Conservation (phyloP, 148 eudicot species). For the Fagopyrum tataricum region DNA sequence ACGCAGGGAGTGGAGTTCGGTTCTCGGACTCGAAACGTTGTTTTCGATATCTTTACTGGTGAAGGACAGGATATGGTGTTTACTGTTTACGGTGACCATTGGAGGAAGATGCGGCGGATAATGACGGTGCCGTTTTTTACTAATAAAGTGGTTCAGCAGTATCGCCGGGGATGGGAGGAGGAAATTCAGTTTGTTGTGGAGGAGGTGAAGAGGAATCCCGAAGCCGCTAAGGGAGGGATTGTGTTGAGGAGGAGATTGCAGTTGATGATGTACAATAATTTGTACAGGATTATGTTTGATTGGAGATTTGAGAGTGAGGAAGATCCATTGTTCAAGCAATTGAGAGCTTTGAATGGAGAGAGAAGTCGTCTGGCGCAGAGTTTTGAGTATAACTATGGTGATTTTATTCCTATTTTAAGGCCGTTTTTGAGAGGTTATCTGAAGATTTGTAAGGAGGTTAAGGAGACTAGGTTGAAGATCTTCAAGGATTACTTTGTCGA, state of each 20-base stretch:
- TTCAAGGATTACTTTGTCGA: constrained; percentile 33
- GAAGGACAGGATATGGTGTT: constrained; percentile 52
- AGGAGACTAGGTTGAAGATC: constrained; percentile 30
- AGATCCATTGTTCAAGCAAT: constrained; percentile 32
- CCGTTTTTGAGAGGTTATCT: constrained; percentile 44
- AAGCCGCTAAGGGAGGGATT: constrained; percentile 19
- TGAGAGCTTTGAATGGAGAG: constrained; percentile 31
- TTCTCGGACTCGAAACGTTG: constrained; percentile 44
- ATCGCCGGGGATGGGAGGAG: constrained; percentile 36
- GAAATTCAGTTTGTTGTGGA: constrained; percentile 33
- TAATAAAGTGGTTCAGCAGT: constrained; percentile 37
- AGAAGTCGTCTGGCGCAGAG: constrained; percentile 51
- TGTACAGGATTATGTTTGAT: constrained; percentile 50
- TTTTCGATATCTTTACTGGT: constrained; percentile 50
- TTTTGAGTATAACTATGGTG: constrained; percentile 52
- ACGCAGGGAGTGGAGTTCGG: constrained; percentile 51
- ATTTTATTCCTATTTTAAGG: constrained; percentile 43
- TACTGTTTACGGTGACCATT: constrained; percentile 43
- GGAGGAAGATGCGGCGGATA: constrained; percentile 49
- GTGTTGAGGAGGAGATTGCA: constrained; percentile 39
- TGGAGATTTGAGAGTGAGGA: constrained; percentile 33
- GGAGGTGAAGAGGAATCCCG: constrained; percentile 23
- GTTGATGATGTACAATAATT: constrained; percentile 37
- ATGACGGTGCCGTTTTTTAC: constrained; percentile 53
- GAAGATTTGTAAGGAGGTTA: constrained; percentile 37